Evolutionary conservation across 2,329 filamentous ascomycete genomes (phyloP).

Genomic region (Ilyonectria sp.): DNA sequence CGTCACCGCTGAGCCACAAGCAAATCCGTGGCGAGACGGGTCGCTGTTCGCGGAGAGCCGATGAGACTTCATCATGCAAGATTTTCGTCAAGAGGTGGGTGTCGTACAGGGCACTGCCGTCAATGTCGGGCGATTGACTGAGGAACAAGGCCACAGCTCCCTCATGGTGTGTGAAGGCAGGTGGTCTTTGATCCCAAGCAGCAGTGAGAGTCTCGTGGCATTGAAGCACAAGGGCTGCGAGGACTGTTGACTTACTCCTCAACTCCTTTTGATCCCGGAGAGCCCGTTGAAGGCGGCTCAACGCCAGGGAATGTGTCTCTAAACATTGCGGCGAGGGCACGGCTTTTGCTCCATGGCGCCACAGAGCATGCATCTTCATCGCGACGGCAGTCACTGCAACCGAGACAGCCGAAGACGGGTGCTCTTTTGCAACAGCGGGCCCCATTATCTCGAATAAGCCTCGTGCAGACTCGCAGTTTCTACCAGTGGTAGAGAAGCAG

Average conservation of each 20-base stretch:
- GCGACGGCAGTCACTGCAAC: slow-evolving; percentile 27
- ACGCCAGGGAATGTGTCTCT: slow-evolving; percentile 14
- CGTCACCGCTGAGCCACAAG: slow-evolving; percentile 16
- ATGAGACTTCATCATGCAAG: slow-evolving; percentile 20
- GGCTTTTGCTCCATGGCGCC: slow-evolving; percentile 15
- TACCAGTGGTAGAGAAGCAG: slow-evolving; percentile 21
- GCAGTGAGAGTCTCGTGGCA: slow-evolving; percentile 31
- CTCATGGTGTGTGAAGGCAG: slow-evolving; percentile 19
- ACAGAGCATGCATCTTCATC: slow-evolving; percentile 19
- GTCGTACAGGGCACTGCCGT: not conserved
- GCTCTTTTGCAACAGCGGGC: slow-evolving; percentile 23
- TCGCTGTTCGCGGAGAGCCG: slow-evolving; percentile 13
- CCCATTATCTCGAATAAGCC: slow-evolving; percentile 32
- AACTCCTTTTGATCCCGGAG: slow-evolving; percentile 17
- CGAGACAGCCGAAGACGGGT: slow-evolving; percentile 17
- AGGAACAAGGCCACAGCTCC: slow-evolving; percentile 26
- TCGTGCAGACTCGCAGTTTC: slow-evolving; percentile 20
- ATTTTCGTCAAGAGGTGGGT: slow-evolving; percentile 13
- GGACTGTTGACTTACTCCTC: slow-evolving; percentile 16
- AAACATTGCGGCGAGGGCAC: not conserved
- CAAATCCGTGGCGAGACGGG: slow-evolving; percentile 13
- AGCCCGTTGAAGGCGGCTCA: slow-evolving; percentile 21
- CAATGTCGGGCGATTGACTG: slow-evolving; percentile 5
- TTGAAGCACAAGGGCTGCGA: slow-evolving; percentile 27
- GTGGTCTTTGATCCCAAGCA: slow-evolving; percentile 5